These are phyloP conservation scores for Fraxinus greggii DNA, from an alignment of 305 asterid species.

Conservation along the genomic window DNA sequence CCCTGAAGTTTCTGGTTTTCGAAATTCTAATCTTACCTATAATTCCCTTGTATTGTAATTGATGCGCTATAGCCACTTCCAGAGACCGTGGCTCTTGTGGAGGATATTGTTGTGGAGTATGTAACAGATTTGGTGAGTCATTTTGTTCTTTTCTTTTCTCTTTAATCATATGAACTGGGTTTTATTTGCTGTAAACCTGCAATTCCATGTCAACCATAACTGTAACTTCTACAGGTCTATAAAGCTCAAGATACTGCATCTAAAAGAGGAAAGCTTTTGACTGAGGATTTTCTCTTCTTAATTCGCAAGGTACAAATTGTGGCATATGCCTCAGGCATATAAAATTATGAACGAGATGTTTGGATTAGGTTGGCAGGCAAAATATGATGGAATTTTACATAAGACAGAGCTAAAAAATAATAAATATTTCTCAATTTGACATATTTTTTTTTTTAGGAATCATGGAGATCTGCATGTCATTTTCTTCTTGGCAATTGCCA, in stretches of 20 bases:
- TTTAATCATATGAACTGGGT: neutral
- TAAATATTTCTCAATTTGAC: neutral
- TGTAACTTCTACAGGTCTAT: conserved; percentile 57
- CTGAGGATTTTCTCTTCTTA: conserved; percentile 84
- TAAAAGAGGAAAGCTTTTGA: conserved; percentile 81
- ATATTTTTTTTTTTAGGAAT: neutral
- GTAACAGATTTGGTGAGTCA: conserved; percentile 76
- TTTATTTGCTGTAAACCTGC: neutral
- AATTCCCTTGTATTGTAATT: conserved; percentile 15
- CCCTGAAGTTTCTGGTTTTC: neutral
- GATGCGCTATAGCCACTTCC: conserved; percentile 70
- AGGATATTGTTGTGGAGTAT: conserved; percentile 93
- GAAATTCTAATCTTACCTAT: neutral
- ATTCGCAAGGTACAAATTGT: conserved; percentile 64
- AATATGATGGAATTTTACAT: neutral
- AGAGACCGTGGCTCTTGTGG: conserved; percentile 84
- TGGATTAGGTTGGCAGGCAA: neutral
- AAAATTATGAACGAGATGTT: neutral
- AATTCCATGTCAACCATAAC: neutral
- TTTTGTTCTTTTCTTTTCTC: neutral
- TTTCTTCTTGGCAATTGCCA: neutral
- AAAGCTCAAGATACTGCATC: conserved; percentile 86
- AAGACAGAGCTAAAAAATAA: neutral
- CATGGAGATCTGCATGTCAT: neutral
- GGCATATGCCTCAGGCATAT: neutral